Conservation (phyloP, 441 rosid genomes). For the Aquilaria agallochum region DNA sequence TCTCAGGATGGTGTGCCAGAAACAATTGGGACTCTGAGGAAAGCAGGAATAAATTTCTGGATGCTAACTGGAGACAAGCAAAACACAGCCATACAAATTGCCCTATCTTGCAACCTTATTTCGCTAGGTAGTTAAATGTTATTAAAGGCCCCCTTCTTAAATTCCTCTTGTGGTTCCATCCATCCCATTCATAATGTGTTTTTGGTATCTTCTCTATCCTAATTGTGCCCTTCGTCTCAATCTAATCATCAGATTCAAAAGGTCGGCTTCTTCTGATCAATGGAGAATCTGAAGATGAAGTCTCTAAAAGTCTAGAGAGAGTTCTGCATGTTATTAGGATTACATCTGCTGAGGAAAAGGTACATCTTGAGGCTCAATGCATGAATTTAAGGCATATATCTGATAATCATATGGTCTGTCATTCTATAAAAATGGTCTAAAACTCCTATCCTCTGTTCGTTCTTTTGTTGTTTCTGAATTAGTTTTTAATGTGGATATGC, state of each 20-base stretch:
- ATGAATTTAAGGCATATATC: too few species aligned
- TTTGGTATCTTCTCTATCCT: too few species aligned
- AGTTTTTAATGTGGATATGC: too few species aligned
- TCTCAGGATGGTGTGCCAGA: slow-evolving; percentile 81
- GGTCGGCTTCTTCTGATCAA: slow-evolving; percentile 94
- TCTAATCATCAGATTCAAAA: slow-evolving; percentile 60
- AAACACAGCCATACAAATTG: slow-evolving; percentile 77
- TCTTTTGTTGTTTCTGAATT: too few species aligned
- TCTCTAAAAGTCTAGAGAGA: slow-evolving; percentile 85
- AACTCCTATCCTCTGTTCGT: too few species aligned
- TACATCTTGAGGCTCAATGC: slow-evolving; percentile 18
- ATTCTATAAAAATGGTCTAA: too few species aligned
- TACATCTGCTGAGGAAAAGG: slow-evolving; percentile 95
- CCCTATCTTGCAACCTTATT: slow-evolving; percentile 74
- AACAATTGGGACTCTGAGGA: slow-evolving; percentile 69
- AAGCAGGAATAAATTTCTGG: slow-evolving; percentile 84
- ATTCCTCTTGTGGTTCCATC: too few species aligned
- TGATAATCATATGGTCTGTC: too few species aligned
- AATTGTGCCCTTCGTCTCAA: too few species aligned
- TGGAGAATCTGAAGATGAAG: slow-evolving; percentile 94
- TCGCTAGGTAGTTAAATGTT: slow-evolving; percentile 45
- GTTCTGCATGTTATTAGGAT: slow-evolving; percentile 94
- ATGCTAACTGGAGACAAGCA: slow-evolving; percentile 88
- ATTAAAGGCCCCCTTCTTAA: too few species aligned
- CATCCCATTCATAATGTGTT: too few species aligned